phyloP scores from a whole-genome alignment of 2,329 filamentous ascomycete genomes.

The Eutypa lata region DNA sequence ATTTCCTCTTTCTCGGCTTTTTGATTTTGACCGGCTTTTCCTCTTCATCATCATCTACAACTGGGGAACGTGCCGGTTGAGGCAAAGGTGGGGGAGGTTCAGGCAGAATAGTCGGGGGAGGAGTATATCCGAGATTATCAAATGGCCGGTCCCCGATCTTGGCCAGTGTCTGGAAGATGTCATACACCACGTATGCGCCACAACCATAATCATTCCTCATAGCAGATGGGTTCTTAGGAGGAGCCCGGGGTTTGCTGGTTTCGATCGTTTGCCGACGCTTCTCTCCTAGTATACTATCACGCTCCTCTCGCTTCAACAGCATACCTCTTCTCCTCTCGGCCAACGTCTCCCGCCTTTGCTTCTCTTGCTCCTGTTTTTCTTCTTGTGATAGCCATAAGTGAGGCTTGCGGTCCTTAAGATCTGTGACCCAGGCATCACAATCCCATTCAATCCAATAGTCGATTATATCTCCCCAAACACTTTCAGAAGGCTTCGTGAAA shows the following conservation, averaged over 20 bases:
- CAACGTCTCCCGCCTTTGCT: constrained; percentile 34
- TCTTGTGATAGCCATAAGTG: constrained; percentile 56
- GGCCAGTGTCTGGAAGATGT: constrained; percentile 29
- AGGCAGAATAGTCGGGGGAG: constrained; percentile 31
- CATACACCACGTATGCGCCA: constrained; percentile 28
- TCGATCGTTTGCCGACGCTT: constrained; percentile 18
- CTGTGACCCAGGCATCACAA: constrained; percentile 69
- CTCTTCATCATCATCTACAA: constrained; percentile 10
- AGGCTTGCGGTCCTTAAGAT: constrained; percentile 57
- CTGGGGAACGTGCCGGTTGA: constrained; percentile 8
- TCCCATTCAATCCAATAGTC: constrained; percentile 76
- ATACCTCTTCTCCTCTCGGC: constrained; percentile 24
- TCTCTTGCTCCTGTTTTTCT: constrained; percentile 36
- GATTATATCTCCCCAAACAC: constrained; percentile 68
- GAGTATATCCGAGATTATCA: constrained; percentile 29
- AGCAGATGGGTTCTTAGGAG: constrained; percentile 28
- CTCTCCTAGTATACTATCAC: constrained; percentile 12
- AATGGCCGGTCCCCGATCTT: constrained; percentile 28
- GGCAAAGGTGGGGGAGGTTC: constrained; percentile 19
- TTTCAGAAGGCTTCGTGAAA: constrained; percentile 68
- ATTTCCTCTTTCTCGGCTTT: constrained; percentile 35
- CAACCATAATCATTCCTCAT: constrained; percentile 31
- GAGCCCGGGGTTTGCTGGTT: constrained; percentile 16
- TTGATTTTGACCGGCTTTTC: constrained; percentile 22
- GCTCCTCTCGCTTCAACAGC: constrained; percentile 22